phyloP scores from a whole-genome alignment of 2,329 filamentous ascomycete species.

The Plectosphaerella plurivora region DNA sequence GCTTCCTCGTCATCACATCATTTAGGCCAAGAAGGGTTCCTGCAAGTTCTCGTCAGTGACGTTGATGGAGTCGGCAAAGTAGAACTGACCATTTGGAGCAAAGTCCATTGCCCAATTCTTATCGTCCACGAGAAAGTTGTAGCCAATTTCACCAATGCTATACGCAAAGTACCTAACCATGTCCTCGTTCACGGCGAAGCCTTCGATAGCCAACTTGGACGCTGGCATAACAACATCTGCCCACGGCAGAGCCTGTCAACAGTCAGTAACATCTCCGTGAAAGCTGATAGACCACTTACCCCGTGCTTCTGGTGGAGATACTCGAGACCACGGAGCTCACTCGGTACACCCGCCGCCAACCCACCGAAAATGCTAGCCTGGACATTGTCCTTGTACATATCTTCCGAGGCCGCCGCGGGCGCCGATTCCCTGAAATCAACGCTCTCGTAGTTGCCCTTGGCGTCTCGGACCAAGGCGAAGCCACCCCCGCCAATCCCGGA shows the following conservation, averaged over 20 bases:
- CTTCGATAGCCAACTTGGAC: conserved; percentile 66
- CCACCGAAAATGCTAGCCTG: conserved; percentile 66
- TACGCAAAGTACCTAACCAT: conserved; percentile 67
- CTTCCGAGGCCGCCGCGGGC: conserved; percentile 71
- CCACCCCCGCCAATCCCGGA: conserved; percentile 85
- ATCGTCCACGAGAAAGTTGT: conserved; percentile 68
- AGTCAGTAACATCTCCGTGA: neutral
- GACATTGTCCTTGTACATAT: conserved; percentile 78
- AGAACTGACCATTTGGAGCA: conserved; percentile 62
- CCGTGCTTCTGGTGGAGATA: conserved; percentile 73
- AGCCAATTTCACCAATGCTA: conserved; percentile 25
- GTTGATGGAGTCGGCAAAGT: neutral
- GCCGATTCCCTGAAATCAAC: conserved; percentile 90
- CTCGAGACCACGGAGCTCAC: conserved; percentile 74
- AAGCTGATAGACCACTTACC: conserved; percentile 24
- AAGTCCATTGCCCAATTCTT: conserved; percentile 84
- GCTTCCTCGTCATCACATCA: conserved; percentile 73
- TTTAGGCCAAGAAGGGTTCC: conserved; percentile 65
- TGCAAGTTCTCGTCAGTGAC: conserved; percentile 11
- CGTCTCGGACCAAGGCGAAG: conserved; percentile 75
- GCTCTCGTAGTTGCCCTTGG: conserved; percentile 73
- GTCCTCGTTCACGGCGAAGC: conserved; percentile 71
- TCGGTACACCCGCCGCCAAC: conserved; percentile 66
- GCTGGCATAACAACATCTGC: conserved; percentile 68
- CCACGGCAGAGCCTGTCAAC: conserved; percentile 57